These are phyloP conservation scores for Penicillium cinerascens DNA, from an alignment of 495 filamentous ascomycete genomes.

Conservation along the genomic window DNA sequence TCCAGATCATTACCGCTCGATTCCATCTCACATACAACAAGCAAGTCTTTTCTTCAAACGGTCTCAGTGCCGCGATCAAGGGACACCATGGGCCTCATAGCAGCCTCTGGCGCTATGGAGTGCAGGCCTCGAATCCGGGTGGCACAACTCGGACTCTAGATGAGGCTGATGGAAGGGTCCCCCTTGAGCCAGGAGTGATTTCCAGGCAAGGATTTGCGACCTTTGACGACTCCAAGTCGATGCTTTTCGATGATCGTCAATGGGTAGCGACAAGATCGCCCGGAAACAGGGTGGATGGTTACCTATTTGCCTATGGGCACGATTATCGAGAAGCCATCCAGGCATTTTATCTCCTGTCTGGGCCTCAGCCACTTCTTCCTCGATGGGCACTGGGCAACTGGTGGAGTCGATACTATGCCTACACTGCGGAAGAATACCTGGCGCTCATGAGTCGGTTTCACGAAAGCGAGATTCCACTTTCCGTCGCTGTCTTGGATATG, in stretches of 20 bases:
- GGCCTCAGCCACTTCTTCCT: conserved; percentile 52
- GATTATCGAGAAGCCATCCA: conserved; percentile 53
- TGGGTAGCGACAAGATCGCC: conserved; percentile 40
- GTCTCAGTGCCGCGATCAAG: conserved; percentile 40
- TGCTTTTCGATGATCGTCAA: conserved; percentile 52
- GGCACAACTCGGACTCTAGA: conserved; percentile 56
- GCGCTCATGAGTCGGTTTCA: conserved; percentile 49
- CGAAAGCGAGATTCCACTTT: conserved; percentile 46
- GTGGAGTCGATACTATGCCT: conserved; percentile 60
- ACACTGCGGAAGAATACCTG: conserved; percentile 48
- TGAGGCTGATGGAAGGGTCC: conserved; percentile 43
- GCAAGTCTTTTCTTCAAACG: conserved; percentile 40
- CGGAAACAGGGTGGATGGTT: conserved; percentile 49
- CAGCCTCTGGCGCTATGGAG: conserved; percentile 46
- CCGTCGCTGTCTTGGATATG: conserved; percentile 57
- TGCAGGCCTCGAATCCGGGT: conserved; percentile 41
- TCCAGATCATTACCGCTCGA: conserved; percentile 49
- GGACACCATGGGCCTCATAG: conserved; percentile 28
- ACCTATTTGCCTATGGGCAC: conserved; percentile 54
- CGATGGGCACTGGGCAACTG: conserved; percentile 59
- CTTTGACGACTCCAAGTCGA: conserved; percentile 53
- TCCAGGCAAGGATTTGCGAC: conserved; percentile 43
- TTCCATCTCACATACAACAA: conserved; percentile 54
- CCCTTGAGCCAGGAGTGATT: conserved; percentile 47
- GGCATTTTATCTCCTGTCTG: conserved; percentile 53